These are phyloP conservation scores for Cucurbita pepo DNA, from an alignment of 306 rosid genomes.

Conservation along the genomic window DNA sequence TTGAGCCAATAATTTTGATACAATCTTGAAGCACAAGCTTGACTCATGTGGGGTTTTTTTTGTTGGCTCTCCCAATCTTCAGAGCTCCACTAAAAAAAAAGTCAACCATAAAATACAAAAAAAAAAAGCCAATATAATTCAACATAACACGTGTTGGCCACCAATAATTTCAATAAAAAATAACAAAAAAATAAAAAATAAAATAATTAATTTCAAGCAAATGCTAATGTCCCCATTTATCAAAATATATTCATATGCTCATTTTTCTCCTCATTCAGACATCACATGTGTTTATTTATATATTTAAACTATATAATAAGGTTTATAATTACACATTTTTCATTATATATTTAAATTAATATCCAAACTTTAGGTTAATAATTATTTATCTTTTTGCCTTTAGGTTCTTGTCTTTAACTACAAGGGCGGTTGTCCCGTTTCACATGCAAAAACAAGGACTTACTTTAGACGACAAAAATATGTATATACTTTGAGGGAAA, in stretches of 20 bases:
- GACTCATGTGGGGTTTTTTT: neutral
- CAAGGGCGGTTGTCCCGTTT: neutral
- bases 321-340: neutral
- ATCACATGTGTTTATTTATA: neutral
- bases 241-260: neutral
- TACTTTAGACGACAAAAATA: neutral
- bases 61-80: neutral
- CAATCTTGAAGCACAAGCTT: slow-evolving; percentile 2
- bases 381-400: neutral
- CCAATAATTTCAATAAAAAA: neutral
- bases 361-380: neutral
- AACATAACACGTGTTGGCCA: slow-evolving; percentile 5
- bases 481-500: neutral
- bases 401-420: neutral
- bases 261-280: slow-evolving; percentile 1
- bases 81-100: neutral
- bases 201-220: no score
- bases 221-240: no score
- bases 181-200: neutral
- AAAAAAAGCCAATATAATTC: neutral
- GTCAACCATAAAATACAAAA: neutral
- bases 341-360: neutral
- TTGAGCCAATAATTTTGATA: neutral
- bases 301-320: neutral
- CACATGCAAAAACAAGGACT: slow-evolving; percentile 3